Conservation (phyloP, 1,139 yeast genomes). For the Yamadazyma diddensiae region DNA sequence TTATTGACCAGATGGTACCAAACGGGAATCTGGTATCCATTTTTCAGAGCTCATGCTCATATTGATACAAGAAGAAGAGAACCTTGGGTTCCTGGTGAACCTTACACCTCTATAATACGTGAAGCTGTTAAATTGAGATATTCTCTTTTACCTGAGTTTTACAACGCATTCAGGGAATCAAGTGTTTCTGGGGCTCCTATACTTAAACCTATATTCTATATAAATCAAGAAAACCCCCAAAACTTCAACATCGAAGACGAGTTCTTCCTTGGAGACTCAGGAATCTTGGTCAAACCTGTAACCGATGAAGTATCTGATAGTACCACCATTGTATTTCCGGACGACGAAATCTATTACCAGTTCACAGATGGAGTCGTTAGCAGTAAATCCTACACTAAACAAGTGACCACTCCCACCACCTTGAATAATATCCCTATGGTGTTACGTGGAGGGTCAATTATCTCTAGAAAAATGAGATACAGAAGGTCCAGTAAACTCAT, state of each 20-base stretch:
- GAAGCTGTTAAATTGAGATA: slow-evolving; percentile 75
- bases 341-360: slow-evolving; percentile 58
- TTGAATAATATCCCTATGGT: slow-evolving; percentile 69
- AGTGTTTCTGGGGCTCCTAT: slow-evolving; percentile 66
- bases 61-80: slow-evolving; percentile 89
- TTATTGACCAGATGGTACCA: slow-evolving; percentile 92
- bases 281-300: slow-evolving; percentile 80
- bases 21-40: slow-evolving; percentile 93
- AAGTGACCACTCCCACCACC: slow-evolving; percentile 34
- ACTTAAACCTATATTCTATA: slow-evolving; percentile 72
- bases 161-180: slow-evolving; percentile 75
- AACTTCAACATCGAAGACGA: slow-evolving; percentile 73
- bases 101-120: slow-evolving; percentile 63
- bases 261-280: slow-evolving; percentile 73
- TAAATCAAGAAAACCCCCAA: slow-evolving; percentile 35
- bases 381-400: slow-evolving; percentile 12
- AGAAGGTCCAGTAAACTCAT: slow-evolving; percentile 79
- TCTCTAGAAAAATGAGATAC: slow-evolving; percentile 65
- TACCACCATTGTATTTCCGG: slow-evolving; percentile 61
- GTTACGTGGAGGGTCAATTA: slow-evolving; percentile 74
- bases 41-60: slow-evolving; percentile 95
- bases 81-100: slow-evolving; percentile 84
- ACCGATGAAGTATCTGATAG: slow-evolving; percentile 50
- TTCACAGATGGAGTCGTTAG: slow-evolving; percentile 37
- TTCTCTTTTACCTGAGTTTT: slow-evolving; percentile 69